Conservation (phyloP, 805 yeast genomes). For the Candida schatavii region DNA sequence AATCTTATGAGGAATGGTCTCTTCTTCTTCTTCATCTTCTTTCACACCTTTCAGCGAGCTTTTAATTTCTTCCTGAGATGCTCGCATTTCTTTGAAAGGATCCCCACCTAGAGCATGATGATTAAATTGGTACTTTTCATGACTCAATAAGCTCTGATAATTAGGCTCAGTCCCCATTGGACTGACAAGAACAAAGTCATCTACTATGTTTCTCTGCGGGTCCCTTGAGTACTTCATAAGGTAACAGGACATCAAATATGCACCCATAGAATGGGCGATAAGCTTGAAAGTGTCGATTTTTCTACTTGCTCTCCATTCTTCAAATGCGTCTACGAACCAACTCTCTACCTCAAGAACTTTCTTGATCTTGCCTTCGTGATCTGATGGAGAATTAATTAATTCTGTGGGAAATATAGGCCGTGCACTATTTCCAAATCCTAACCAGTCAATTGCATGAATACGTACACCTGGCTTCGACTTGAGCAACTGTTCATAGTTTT, state of each 20-base stretch:
- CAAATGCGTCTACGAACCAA: constrained; percentile 42
- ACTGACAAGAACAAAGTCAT: constrained; percentile 29
- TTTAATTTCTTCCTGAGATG: constrained; percentile 8
- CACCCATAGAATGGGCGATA: constrained; percentile 44
- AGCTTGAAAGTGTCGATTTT: constrained; percentile 25
- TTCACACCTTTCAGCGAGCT: not conserved
- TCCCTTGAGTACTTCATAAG: constrained; percentile 33
- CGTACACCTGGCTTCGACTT: constrained; percentile 28
- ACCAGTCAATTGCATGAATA: constrained; percentile 39
- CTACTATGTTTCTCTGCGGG: constrained; percentile 13
- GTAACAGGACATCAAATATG: constrained; percentile 38
- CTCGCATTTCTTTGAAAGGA: constrained; percentile 32
- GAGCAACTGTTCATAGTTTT: constrained; percentile 33
- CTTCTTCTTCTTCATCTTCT: not conserved
- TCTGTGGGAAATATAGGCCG: constrained; percentile 35
- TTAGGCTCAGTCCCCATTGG: constrained; percentile 46
- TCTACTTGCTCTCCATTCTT: constrained; percentile 30
- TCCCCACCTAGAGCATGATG: constrained; percentile 33
- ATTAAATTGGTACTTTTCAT: constrained; percentile 28
- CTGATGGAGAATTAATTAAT: constrained; percentile 20
- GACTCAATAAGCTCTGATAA: constrained; percentile 29
- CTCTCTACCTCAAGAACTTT: constrained; percentile 34
- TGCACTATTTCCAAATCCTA: constrained; percentile 44
- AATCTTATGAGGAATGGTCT: constrained; percentile 14
- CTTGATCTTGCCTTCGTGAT: constrained; percentile 21